Conservation (phyloP, 495 filamentous ascomycete genomes). For the Penicillium antarcticum region DNA sequence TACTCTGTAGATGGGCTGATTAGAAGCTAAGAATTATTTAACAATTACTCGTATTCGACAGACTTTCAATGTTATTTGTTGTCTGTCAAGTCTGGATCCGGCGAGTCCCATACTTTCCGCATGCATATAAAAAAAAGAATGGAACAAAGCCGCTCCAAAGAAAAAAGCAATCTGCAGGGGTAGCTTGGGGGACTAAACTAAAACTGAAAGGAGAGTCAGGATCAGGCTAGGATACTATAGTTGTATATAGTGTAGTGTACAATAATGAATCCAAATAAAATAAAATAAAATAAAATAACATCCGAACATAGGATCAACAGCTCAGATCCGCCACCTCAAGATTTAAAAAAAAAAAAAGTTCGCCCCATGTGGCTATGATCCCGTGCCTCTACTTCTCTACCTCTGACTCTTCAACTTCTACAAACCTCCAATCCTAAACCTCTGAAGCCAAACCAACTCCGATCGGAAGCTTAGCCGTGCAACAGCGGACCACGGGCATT, state of each 20-base stretch:
- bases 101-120: constrained; percentile 15
- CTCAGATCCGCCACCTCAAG: not conserved
- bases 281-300: too few relatives aligned
- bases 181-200: constrained; percentile 17
- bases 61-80: not conserved
- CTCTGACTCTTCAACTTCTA: not conserved
- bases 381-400: not conserved
- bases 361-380: constrained; percentile 11
- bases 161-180: constrained; percentile 27
- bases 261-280: not conserved
- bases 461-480: constrained; percentile 1
- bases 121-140: constrained; percentile 11
- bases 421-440: too few relatives aligned
- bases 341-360: not conserved
- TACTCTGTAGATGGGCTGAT: too few relatives aligned
- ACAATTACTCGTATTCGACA: too few relatives aligned
- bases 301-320: too few relatives aligned
- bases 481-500: constrained; percentile 33
- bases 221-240: too few relatives aligned
- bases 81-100: not conserved
- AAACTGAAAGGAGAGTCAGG: not conserved
- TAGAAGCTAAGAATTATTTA: too few relatives aligned
- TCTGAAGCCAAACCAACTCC: too few relatives aligned
- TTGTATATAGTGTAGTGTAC: too few relatives aligned
- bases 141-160: not conserved